Base-by-base conservation (phyloP, 495 filamentous ascomycete species). In the Aspergillus avenaceus region DNA sequence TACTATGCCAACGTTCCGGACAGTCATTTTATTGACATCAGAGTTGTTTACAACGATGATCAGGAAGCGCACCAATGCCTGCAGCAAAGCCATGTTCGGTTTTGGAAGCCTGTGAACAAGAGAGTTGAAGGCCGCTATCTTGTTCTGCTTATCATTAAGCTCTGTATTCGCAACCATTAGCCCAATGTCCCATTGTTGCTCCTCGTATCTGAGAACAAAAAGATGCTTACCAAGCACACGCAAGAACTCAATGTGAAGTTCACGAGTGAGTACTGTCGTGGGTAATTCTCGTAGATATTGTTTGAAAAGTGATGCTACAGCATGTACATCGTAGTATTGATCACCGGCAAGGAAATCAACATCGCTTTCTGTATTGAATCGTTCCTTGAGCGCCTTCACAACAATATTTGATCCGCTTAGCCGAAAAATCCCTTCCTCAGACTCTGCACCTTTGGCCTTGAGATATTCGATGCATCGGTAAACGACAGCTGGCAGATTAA, bases 391-490 rank as follows among this genome's bases (percentile, higher is more conserved):
- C 25, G 82, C 84, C 64, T 93, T 96, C 70, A 97, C 93, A 28
- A 96, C 85, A 45, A 92, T 81, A 60, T 93, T 97, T 0, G 92
- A 96, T 21, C 93, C 93, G 55, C 90, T 97, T 43, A 98, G 73
- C 23, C 93, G 84, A 77, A 98, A 98, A 21, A 98, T 97, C 29
- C 93, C 93, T 67, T 98, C 93, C 64, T 98, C 93, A 18, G 70
- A 75, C 14, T 85, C 78, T 31, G 92, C 95, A 46, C 86, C 82
- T 69, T 95, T 90, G 12, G 83, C 78, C 42, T 88, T 84, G 21
- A 98, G 78, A 65, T 96, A 98, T 63, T 97, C 90, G 53, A 98
- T 87, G 58, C 91, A 97, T 37, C 93, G 87, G 72, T 95, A 97
- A 34, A 97, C 91, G 1, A 97, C 93, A n/a, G 95, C 89, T 7